Evolutionary conservation across 805 yeast species (phyloP), one percentile per base, ranked within the genome.

Genomic region (Ogataea trehaloabstinens): DNA sequence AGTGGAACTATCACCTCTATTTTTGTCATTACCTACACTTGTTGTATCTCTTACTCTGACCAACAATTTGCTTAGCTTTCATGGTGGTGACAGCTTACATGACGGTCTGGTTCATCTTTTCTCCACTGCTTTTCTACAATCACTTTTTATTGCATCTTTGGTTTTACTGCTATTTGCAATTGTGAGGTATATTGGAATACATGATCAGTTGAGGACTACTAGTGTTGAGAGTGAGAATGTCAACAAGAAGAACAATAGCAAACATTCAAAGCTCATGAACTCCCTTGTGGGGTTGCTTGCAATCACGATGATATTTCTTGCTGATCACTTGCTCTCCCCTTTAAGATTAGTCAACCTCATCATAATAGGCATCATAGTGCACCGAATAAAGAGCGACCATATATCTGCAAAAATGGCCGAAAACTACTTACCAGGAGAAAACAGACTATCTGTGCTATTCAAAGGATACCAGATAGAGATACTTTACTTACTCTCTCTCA

Each of bases 11-110:
- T 54, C 66, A 0, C 69, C 69, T 5, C 36, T 61, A 21, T 59
- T 59, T 29, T 35, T 64, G 31, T 52, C 67, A 1, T 39, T 64
- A 7, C 68, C 69, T 11, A 58, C 64, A 0, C 43, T 64, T 12
- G 42, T 58, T 28, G 52, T 59, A 11, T 63, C 68, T 2, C 46
- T 58, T 30, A 53, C 55, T 4, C 41, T 61, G 11, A 49, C 60
- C 6, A 40, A 46, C 31, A 36, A 24, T 31, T 16, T 6, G 12
- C 16, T 11, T 7, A 19, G 19, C 22, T 16, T 18, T 8, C 7
- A 20, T 6, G 22, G 30, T 11, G 8, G 15, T 11, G 15, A 27
- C 15, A 8, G 8, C 25, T 10, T 12, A 22, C 11, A 22, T 12
- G 30, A 15, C 8, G 17, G 17, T 27, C 8, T 27, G 30, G 15